A percentile compares a stretch with the other conserved stretches of the same genome.
phyloP scores from a whole-genome alignment of 176 grass and related monocot species.

The Luzula sylvatica region DNA sequence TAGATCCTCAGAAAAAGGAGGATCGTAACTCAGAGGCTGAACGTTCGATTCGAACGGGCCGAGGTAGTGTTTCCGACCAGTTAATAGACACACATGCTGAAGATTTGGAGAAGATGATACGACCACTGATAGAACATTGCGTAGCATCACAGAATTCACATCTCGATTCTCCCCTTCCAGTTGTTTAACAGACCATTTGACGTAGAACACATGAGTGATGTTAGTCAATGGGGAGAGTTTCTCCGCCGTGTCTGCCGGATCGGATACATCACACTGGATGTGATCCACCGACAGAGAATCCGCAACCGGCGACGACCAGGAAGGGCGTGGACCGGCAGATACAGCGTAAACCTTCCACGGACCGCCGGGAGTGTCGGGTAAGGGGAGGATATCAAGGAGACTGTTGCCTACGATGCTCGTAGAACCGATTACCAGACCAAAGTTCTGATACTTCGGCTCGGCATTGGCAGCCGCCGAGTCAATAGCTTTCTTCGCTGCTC shows the following conservation, averaged over 20 bases:
- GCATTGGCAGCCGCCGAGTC: constrained; percentile 30
- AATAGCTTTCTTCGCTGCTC: constrained; percentile 56
- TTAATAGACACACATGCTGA: constrained; percentile 40
- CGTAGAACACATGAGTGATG: constrained; percentile 37
- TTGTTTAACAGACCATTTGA: background rate
- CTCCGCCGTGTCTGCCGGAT: constrained; percentile 3
- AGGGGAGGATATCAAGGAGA: constrained; percentile 74
- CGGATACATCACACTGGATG: constrained; percentile 29
- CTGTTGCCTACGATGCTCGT: constrained; percentile 60
- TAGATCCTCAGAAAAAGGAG: constrained; percentile 30
- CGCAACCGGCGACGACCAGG: constrained; percentile 34
- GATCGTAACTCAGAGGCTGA: background rate
- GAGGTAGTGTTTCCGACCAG: constrained; percentile 30
- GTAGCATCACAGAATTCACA: constrained; percentile 29
- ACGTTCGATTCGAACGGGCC: constrained; percentile 2
- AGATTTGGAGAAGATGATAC: constrained; percentile 24
- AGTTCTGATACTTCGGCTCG: constrained; percentile 37
- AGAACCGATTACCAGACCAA: constrained; percentile 57
- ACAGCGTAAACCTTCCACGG: constrained; percentile 87
- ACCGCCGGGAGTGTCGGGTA: constrained; percentile 54
- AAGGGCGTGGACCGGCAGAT: constrained; percentile 42
- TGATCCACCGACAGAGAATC: constrained; percentile 20
- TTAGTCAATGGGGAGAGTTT: constrained; percentile 29
- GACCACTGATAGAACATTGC: constrained; percentile 30
- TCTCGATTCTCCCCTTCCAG: constrained; percentile 18